Base-by-base conservation (phyloP, 2,329 filamentous ascomycete genomes). In the Gnomoniopsis smithogilvyi region DNA sequence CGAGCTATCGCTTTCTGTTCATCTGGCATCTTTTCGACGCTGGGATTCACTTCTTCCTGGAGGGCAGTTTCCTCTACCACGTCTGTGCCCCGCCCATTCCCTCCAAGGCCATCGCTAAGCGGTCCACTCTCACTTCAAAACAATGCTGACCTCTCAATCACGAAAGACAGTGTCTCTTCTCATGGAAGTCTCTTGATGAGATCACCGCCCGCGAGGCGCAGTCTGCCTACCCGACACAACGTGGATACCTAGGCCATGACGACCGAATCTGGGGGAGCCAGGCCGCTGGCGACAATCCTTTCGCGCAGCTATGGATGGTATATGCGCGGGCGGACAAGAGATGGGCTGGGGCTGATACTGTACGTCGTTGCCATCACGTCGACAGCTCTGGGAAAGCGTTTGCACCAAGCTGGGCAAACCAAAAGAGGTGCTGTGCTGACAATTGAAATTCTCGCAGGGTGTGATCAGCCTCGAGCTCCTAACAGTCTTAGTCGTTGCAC, bases 1-100 rank as follows among this genome's bases (percentile, higher is more conserved):
- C 76, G 41, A 83, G 86, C 54, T 80, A 81, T 58, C 91, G 92
- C 62, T 77, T 90, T 70, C 86, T 97, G 64, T 96, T 96, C 81
- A 84, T 96, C 75, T 97, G 94, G 94, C 93, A 97, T 77, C 83
- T 91, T 41, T 96, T 96, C 76, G 93, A 97, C 73, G 91, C 91
- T 34, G 82, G 97, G 47, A 94, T 93, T 68, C 95, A 99, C 78
- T 86, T 96, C 74, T 80, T 92, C 72, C 89, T 98, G 71, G 94
- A 98, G 77, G 93, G 92, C 56, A 89, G 86, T 68, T 98, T 92
- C 74, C 85, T 97, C 24, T 97, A 92, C 80, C 91, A 96, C 76
- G 60, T 56, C 48, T 22, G 60, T 60, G 2, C 22, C 21, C 10
- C 24, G 26, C 6, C 11, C 21, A 30, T 2, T 8, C 8, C 17